Conservation (phyloP, 1,284 basidiomycete species). For the Boletellus sp. region DNA sequence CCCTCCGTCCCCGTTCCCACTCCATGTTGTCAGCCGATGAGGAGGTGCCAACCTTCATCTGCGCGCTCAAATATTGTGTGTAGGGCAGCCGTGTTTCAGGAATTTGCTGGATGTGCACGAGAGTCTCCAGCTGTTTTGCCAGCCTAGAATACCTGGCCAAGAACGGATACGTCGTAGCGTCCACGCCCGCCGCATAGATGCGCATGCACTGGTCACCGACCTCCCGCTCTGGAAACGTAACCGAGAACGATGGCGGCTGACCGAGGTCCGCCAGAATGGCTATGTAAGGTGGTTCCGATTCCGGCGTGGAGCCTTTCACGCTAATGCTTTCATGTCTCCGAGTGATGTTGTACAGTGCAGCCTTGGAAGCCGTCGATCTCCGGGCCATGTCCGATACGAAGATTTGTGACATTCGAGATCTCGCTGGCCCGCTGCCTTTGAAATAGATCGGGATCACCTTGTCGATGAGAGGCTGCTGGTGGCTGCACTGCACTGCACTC, state of each 20-base stretch:
- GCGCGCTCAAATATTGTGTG: background rate
- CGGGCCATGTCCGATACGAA: constrained; percentile 11
- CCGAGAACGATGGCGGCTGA: background rate
- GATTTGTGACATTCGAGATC: constrained; percentile 6
- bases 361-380: background rate
- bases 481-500: constrained; percentile 12
- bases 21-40: constrained; percentile 3
- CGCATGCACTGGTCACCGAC: constrained; percentile 3
- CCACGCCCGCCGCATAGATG: constrained; percentile 7
- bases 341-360: background rate
- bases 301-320: background rate
- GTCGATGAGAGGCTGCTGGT: constrained; percentile 3
- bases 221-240: constrained; percentile 1
- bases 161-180: constrained; percentile 4
- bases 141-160: background rate
- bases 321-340: background rate
- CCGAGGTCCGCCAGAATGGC: constrained; percentile 13
- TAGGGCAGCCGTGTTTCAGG: background rate
- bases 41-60: constrained; percentile 1
- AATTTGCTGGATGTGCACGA: constrained; percentile 1
- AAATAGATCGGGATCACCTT: constrained; percentile 16
- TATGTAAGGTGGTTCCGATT: constrained; percentile 1
- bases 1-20: constrained; percentile 1
- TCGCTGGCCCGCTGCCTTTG: background rate
- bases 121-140: background rate